phyloP scores from a whole-genome alignment of 352 stramenopile species.

The Phytophthora tentaculata region DNA sequence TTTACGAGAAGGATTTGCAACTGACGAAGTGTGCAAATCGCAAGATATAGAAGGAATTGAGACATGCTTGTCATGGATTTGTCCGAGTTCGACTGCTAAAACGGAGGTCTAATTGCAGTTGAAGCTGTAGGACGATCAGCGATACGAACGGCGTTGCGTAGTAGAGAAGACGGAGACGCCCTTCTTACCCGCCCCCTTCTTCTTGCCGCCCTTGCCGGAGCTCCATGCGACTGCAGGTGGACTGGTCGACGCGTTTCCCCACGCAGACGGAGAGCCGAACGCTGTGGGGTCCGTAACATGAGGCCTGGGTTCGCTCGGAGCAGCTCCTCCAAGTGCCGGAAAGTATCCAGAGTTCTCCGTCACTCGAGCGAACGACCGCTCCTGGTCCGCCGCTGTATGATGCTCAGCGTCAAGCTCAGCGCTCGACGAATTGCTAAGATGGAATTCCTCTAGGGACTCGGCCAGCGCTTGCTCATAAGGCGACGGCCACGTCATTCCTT shows the following conservation, averaged over 20 bases:
- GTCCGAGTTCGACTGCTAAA: constrained; percentile 6
- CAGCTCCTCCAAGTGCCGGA: constrained; percentile 46
- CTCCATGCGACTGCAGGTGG: constrained; percentile 42
- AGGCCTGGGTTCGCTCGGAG: constrained; percentile 8
- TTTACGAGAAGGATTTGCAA: constrained; percentile 5
- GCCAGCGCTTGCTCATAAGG: constrained; percentile 55
- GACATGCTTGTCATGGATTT: constrained; percentile 15
- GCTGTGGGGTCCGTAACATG: constrained; percentile 13
- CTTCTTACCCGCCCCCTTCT: constrained; percentile 72
- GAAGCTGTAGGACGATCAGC: constrained; percentile 30
- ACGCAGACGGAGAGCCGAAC: constrained; percentile 47
- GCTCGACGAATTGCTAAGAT: constrained; percentile 33
- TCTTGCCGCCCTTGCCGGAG: constrained; percentile 52
- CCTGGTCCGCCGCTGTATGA: constrained; percentile 29
- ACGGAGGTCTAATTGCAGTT: constrained; percentile 1
- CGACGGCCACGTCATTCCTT: constrained; percentile 60
- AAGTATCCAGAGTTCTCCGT: constrained; percentile 82
- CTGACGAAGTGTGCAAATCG: no score
- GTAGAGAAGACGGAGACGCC: constrained; percentile 78
- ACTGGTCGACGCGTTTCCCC: constrained; percentile 44
- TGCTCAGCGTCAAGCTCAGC: constrained; percentile 27
- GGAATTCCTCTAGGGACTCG: constrained; percentile 50
- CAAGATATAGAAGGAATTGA: constrained; percentile 26
- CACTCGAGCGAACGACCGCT: constrained; percentile 73
- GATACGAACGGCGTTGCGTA: constrained; percentile 75